Conservation (phyloP, 345 rosid species). For the Populus ilicifolia region DNA sequence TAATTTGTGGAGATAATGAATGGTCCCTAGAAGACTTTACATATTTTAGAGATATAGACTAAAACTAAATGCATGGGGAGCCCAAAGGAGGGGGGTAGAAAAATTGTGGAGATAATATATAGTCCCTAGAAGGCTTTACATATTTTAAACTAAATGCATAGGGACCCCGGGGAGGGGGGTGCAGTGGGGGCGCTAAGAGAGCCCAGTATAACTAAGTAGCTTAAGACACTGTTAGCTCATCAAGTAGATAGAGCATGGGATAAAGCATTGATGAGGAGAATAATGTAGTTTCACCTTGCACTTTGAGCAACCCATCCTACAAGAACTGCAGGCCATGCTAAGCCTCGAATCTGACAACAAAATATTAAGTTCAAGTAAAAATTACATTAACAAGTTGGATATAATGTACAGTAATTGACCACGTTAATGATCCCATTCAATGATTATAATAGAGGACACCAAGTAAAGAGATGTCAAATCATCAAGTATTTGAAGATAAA, state of each 20-base stretch:
- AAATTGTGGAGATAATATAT: not conserved
- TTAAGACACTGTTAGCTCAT: not conserved
- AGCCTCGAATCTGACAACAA: slow-evolving; percentile 67
- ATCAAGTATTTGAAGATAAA: not conserved
- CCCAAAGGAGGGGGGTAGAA: no score
- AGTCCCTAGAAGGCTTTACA: not conserved
- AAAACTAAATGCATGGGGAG: not conserved
- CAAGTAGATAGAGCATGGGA: not conserved
- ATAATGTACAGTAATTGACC: not conserved
- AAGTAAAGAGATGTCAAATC: not conserved
- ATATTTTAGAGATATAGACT: not conserved
- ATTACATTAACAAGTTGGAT: not conserved
- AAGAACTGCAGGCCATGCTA: slow-evolving; percentile 91
- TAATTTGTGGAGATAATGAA: no score
- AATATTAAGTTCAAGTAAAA: not conserved
- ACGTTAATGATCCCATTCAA: not conserved
- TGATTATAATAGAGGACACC: not conserved
- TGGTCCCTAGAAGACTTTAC: not conserved
- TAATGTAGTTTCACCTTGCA: slow-evolving; percentile 59
- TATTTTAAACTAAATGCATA: not conserved
- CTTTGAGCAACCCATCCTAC: slow-evolving; percentile 93
- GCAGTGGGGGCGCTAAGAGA: not conserved
- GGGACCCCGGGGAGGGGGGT: no score
- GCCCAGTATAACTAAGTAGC: not conserved
- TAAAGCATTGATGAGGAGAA: not conserved